Evolutionary conservation across 176 grass and related monocot genomes (phyloP), one percentile per base, ranked within the genome.

Genomic region (Chrysopogon serrulatus): DNA sequence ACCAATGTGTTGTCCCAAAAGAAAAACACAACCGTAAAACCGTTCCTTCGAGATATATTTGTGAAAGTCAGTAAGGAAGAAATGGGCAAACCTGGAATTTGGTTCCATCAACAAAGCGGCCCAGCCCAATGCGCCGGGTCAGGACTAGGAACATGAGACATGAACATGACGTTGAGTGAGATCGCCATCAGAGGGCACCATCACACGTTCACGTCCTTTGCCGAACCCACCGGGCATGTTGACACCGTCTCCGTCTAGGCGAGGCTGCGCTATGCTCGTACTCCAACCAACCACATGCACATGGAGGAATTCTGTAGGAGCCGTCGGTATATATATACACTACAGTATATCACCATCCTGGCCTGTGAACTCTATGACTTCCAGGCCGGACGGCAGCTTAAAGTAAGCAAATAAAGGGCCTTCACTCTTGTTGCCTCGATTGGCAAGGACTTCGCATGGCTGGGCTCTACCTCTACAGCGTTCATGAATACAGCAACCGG

Each of bases 181-280:
- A 45, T 45, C 40, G 14, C 41, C 41, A 72, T 45, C 68, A 44
- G 26, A 45, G 2, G 15, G 68, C 32, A 45, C 49, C 30, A 36
- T 27, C 47, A 19, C 47, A 19, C 60, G 47, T 19, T 7, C 48
- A 21, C 21, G 51, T 37, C 34, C 47, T 31, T 40, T 47, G 79
- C 85, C 30, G 49, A 76, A 43, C 79, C 39, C 39, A 10, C 31
- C 5, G 49, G 71, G 67, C 72, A 77, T 34, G 77, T 68, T 70
- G 47, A 65, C 68, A 12, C 24, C 33, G 23, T 11, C 10, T 11
- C 41, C 41, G 35, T 61, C 65, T 24, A 48, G 26, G 23, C 53
- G 23, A 35, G 30, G 17, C 44, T 47, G 44, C 44, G 16, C 16
- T 1, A 16, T 19, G 10, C 14, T 53, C 5, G 39, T 1, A 53